phyloP scores from a whole-genome alignment of 495 filamentous ascomycete genomes.

The Darksidea phi region DNA sequence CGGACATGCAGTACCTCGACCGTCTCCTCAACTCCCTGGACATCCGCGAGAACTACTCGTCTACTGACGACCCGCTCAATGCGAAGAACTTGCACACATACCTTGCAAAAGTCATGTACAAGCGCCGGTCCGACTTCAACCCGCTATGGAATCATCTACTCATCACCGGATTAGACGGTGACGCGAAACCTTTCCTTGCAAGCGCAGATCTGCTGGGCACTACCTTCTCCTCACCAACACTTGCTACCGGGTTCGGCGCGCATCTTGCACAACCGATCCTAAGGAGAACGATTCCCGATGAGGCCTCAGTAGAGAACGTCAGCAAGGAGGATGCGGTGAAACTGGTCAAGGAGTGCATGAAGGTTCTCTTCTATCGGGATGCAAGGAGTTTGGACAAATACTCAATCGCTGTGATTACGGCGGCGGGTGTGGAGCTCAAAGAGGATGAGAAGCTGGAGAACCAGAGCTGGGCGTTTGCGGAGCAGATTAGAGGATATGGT shows the following conservation, averaged over 20 bases:
- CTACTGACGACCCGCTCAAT: constrained; percentile 58
- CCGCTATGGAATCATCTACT: constrained; percentile 95
- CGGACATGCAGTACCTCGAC: constrained; percentile 97
- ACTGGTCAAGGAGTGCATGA: constrained; percentile 87
- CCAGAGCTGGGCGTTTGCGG: constrained; percentile 97
- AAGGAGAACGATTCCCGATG: constrained; percentile 76
- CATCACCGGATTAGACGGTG: constrained; percentile 80
- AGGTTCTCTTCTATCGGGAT: constrained; percentile 96
- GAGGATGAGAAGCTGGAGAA: constrained; percentile 72
- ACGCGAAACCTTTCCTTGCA: constrained; percentile 80
- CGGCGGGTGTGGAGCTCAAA: constrained; percentile 77
- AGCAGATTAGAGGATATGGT: constrained; percentile 76
- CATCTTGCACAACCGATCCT: constrained; percentile 91
- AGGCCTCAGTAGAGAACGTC: constrained; percentile 66
- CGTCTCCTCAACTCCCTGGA: constrained; percentile 80
- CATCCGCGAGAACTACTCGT: constrained; percentile 81
- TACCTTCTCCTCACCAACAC: constrained; percentile 77
- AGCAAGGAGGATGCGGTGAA: constrained; percentile 76
- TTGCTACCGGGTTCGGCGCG: constrained; percentile 91
- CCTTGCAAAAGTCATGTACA: constrained; percentile 90
- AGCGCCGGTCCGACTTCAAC: constrained; percentile 90
- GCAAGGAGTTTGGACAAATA: constrained; percentile 89
- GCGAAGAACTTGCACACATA: constrained; percentile 96
- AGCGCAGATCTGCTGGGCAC: constrained; percentile 90
- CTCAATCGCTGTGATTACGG: constrained; percentile 83